These are phyloP conservation scores for Ceratocystis variospora DNA, from an alignment of 2,329 filamentous ascomycete species.

Conservation along the genomic window DNA sequence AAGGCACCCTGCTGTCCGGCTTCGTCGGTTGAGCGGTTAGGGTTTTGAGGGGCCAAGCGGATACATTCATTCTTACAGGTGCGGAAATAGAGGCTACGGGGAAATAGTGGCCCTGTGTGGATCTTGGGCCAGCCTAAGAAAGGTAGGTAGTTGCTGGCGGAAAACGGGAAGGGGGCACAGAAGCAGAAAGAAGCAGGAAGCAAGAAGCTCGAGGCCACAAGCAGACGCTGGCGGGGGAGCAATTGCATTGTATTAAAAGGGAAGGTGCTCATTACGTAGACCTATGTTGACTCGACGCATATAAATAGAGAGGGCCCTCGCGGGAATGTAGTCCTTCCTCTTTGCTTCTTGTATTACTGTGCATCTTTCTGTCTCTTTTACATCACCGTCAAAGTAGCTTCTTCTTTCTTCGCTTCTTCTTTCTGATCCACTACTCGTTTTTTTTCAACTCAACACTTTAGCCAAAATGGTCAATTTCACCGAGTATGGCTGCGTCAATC, in stretches of 20 bases:
- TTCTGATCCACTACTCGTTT: not conserved
- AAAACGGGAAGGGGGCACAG: not conserved
- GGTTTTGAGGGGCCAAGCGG: not conserved
- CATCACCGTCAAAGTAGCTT: not conserved
- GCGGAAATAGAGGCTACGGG: not conserved
- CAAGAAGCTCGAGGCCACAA: not conserved
- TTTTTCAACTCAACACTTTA: not conserved
- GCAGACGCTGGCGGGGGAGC: not conserved
- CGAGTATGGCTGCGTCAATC: not conserved
- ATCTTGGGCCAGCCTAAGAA: not conserved
- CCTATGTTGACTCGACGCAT: not conserved
- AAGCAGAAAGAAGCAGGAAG: not conserved
- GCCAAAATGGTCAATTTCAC: constrained; percentile 12
- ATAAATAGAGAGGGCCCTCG: not conserved
- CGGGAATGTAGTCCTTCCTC: not conserved
- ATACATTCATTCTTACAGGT: not conserved
- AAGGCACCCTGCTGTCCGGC: too few relatives aligned
- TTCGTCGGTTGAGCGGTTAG: not conserved
- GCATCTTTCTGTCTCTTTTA: not conserved
- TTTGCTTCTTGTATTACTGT: not conserved
- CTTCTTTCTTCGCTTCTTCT: not conserved
- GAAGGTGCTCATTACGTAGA: not conserved
- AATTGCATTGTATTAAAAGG: not conserved
- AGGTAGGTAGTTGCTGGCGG: not conserved
- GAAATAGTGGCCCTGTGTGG: not conserved